A percentile compares a stretch with the other conserved stretches of the same genome.
Evolutionary conservation across 1,139 yeast genomes (phyloP).

Genomic region (Yamadazyma oceani): DNA sequence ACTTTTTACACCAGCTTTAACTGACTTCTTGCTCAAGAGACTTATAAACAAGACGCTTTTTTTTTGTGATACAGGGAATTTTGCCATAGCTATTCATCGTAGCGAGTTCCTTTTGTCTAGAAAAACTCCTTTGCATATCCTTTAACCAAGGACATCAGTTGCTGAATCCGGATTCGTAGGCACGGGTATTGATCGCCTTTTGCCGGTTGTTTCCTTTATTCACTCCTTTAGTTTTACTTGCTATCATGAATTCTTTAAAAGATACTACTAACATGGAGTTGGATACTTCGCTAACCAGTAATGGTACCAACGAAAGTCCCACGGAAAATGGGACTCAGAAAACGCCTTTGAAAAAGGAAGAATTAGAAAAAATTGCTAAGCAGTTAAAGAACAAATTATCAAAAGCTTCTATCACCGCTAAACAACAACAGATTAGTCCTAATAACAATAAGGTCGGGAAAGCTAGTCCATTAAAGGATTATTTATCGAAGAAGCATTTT

Average conservation of each 20-base stretch:
- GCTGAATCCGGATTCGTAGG: no score
- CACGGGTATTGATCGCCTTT: no score
- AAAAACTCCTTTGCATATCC: no score
- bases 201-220: no score
- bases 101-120: no score
- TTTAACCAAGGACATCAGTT: no score
- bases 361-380: conserved; percentile 47
- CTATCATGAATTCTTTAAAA: conserved; percentile 1
- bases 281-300: not conserved
- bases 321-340: conserved; percentile 3
- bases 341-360: conserved; percentile 40
- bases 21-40: no score
- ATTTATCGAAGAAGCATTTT: conserved; percentile 25
- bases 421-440: conserved; percentile 38
- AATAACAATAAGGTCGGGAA: conserved; percentile 17
- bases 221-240: no score
- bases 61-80: no score
- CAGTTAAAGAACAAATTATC: conserved; percentile 46
- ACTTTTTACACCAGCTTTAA: no score
- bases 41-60: no score
- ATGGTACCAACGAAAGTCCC: not conserved
- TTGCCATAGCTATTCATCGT: no score
- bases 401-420: conserved; percentile 48
- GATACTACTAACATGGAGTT: conserved; percentile 7
- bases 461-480: conserved; percentile 30